A percentile compares a stretch with the other conserved stretches of the same genome.
phyloP scores from a whole-genome alignment of 352 stramenopile species.

The Pythium volutum region DNA sequence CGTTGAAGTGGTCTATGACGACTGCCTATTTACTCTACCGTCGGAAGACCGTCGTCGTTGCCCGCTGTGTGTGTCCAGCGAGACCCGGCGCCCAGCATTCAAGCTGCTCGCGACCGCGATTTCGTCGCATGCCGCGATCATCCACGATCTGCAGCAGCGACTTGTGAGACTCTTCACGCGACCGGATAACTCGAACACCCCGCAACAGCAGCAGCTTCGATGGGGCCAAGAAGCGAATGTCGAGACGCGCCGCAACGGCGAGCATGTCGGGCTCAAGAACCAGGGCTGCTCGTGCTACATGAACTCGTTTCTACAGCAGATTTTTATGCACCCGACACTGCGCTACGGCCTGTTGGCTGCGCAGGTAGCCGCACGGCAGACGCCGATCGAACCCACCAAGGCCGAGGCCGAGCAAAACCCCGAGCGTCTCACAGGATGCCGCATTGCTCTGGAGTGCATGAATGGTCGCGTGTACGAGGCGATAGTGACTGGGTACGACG shows the following conservation, averaged over 20 bases:
- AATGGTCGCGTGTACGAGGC: constrained; percentile 93
- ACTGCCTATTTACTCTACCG: constrained; percentile 83
- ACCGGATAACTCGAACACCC: constrained; percentile 30
- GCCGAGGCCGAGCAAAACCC: constrained; percentile 86
- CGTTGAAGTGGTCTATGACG: constrained; percentile 80
- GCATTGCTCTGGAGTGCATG: constrained; percentile 92
- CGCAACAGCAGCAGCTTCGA: constrained; percentile 41
- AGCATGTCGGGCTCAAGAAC: constrained; percentile 96
- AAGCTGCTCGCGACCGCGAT: constrained; percentile 80
- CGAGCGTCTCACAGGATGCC: constrained; percentile 63
- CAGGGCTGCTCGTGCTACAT: constrained; percentile 99
- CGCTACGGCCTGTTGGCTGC: constrained; percentile 73
- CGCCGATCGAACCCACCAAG: constrained; percentile 76
- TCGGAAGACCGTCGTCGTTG: constrained; percentile 56
- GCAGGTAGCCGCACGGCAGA: constrained; percentile 53
- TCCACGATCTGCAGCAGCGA: constrained; percentile 55
- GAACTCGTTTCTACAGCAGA: constrained; percentile 98
- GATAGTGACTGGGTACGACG: constrained; percentile 88
- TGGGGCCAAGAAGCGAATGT: constrained; percentile 86
- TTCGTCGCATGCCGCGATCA: constrained; percentile 55
- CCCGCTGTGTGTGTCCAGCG: constrained; percentile 69
- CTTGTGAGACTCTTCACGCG: constrained; percentile 61
- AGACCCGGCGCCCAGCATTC: constrained; percentile 78
- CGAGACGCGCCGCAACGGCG: constrained; percentile 72
- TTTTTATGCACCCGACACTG: constrained; percentile 91